A percentile compares a stretch with the other conserved stretches of the same genome.
These are phyloP conservation scores for Bryum argenteum DNA, from an alignment of 225 moss, liverwort and hornwort genomes.

Conservation along the genomic window DNA sequence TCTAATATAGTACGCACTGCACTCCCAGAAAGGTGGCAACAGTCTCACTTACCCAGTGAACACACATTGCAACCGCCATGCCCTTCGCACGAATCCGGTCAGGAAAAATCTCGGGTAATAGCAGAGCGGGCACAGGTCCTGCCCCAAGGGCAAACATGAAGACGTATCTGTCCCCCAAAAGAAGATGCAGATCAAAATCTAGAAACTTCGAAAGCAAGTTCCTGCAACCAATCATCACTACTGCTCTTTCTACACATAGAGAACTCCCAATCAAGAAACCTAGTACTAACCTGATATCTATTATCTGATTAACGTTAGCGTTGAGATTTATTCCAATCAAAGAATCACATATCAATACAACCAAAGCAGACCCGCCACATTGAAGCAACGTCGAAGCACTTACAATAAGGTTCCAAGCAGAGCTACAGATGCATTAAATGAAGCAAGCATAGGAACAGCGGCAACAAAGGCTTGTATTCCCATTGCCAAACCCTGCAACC, in stretches of 20 bases:
- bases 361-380: neutral
- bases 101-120: constrained; percentile 86
- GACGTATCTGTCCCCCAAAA: constrained; percentile 59
- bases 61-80: constrained; percentile 90
- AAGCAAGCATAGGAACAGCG: constrained; percentile 45
- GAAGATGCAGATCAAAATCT: constrained; percentile 11
- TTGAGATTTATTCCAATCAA: neutral
- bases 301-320: neutral
- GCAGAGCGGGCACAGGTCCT: constrained; percentile 80
- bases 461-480: constrained; percentile 53
- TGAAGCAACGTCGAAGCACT: constrained; percentile 18
- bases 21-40: neutral
- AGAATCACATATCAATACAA: neutral
- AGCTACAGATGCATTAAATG: constrained; percentile 42
- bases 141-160: constrained; percentile 96
- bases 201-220: neutral
- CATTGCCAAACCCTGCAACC: constrained; percentile 56
- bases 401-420: constrained; percentile 58
- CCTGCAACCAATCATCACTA: constrained; percentile 7
- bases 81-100: constrained; percentile 84
- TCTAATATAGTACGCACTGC: neutral
- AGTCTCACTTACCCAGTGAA: constrained; percentile 70
- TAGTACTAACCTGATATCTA: neutral
- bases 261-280: neutral
- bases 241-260: neutral